phyloP scores from a whole-genome alignment of 2,329 filamentous ascomycete genomes.

The Claviceps sp. region DNA sequence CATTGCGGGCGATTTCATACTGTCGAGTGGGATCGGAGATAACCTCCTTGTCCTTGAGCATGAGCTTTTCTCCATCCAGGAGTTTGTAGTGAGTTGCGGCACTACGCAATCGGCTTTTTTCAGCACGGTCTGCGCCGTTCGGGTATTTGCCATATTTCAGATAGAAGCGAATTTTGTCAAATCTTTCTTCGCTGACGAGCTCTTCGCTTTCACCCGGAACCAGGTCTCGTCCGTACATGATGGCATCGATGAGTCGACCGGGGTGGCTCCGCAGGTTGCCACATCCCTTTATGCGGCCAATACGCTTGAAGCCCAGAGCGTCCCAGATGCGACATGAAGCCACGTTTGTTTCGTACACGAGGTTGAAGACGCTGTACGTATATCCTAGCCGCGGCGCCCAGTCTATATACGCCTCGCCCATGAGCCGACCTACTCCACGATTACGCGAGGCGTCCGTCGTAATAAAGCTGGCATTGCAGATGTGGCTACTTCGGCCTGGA shows the following conservation, averaged over 20 bases:
- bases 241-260: constrained; percentile 57
- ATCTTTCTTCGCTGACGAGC: constrained; percentile 84
- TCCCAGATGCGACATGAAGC: constrained; percentile 88
- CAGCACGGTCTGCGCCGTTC: constrained; percentile 79
- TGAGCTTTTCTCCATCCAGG: constrained; percentile 62
- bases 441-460: constrained; percentile 62
- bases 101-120: constrained; percentile 87
- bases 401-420: constrained; percentile 66
- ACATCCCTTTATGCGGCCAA: constrained; percentile 65
- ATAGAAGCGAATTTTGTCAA: constrained; percentile 98
- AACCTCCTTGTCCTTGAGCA: constrained; percentile 97
- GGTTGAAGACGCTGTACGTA: constrained; percentile 85
- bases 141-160: constrained; percentile 91
- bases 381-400: constrained; percentile 75
- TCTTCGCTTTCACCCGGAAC: constrained; percentile 53
- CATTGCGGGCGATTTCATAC: constrained; percentile 71
- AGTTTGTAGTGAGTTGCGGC: constrained; percentile 94
- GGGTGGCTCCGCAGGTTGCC: constrained; percentile 58
- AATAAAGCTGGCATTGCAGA: constrained; percentile 75
- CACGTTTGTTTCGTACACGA: constrained; percentile 88
- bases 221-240: constrained; percentile 61
- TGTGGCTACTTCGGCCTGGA: constrained; percentile 76
- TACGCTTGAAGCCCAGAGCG: constrained; percentile 80
- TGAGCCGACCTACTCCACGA: constrained; percentile 59
- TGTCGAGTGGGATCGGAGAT: constrained; percentile 81